A percentile compares a stretch with the other conserved stretches of the same genome.
phyloP scores from a whole-genome alignment of 176 grass and related monocot species.

The Rhynchospora pubera region DNA sequence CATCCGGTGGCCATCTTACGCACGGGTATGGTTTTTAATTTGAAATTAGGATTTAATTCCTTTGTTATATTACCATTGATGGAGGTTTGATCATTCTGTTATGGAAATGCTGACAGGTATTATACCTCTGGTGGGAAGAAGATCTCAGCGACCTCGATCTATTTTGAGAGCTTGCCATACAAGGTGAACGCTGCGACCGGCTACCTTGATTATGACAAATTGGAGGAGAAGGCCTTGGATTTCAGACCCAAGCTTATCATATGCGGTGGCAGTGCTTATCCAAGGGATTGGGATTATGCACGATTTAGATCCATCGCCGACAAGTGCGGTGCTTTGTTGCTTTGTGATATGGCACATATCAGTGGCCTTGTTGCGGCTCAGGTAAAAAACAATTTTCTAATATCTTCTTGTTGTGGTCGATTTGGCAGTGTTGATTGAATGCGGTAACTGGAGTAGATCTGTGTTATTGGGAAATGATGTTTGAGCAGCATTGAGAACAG shows the following conservation, averaged over 20 bases:
- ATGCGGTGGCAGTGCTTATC: constrained; percentile 92
- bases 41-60: not conserved
- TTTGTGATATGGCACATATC: constrained; percentile 99
- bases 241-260: constrained; percentile 99
- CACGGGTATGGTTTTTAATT: constrained; percentile 35
- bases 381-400: constrained; percentile 32
- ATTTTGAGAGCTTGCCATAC: constrained; percentile 92
- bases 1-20: constrained; percentile 81
- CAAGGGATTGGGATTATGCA: constrained; percentile 95
- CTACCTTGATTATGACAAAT: constrained; percentile 87
- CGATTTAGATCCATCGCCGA: constrained; percentile 75
- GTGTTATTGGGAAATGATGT: not conserved
- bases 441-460: not conserved
- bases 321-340: constrained; percentile 79
- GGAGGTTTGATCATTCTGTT: not conserved
- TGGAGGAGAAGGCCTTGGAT: constrained; percentile 97
- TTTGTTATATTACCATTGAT: not conserved
- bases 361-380: constrained; percentile 83
- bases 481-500: not conserved
- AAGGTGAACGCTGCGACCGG: constrained; percentile 66
- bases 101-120: constrained; percentile 25
- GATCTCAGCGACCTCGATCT: constrained; percentile 98
- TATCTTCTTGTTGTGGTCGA: not conserved
- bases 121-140: constrained; percentile 90
- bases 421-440: constrained; percentile 5